Evolutionary conservation across 495 filamentous ascomycete species (phyloP).

Genomic region (Aspergillus hancockii): DNA sequence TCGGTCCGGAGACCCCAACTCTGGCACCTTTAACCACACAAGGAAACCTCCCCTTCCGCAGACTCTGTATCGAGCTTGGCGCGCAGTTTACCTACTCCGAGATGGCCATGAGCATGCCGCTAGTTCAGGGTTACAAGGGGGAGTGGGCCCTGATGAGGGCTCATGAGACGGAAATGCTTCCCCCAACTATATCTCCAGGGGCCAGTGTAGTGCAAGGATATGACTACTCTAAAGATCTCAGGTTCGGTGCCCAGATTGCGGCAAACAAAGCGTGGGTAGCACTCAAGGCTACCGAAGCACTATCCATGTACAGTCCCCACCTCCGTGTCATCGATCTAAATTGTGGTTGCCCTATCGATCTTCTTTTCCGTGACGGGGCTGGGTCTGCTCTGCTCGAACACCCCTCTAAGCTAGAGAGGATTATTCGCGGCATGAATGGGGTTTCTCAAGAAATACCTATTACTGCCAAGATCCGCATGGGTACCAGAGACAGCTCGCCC

Average conservation of each 20-base stretch:
- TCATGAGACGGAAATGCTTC: constrained; percentile 73
- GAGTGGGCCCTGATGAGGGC: constrained; percentile 96
- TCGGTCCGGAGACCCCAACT: constrained; percentile 87
- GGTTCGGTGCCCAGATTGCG: constrained; percentile 89
- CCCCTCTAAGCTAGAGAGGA: constrained; percentile 82
- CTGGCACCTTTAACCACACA: constrained; percentile 90
- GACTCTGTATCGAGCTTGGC: constrained; percentile 86
- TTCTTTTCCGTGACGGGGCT: constrained; percentile 81
- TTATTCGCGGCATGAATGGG: constrained; percentile 90
- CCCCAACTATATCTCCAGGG: constrained; percentile 56
- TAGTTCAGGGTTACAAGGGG: constrained; percentile 85
- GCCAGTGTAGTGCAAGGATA: constrained; percentile 64
- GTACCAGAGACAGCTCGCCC: constrained; percentile 74
- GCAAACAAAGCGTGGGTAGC: constrained; percentile 87
- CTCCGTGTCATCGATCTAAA: constrained; percentile 91
- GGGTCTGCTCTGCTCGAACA: constrained; percentile 93
- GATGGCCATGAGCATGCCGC: constrained; percentile 90
- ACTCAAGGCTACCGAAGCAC: constrained; percentile 79
- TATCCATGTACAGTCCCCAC: constrained; percentile 73
- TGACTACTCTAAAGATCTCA: constrained; percentile 77
- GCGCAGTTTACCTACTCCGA: constrained; percentile 96
- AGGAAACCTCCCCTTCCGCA: constrained; percentile 94
- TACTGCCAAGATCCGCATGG: constrained; percentile 92
- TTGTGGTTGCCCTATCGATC: constrained; percentile 94
- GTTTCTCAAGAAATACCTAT: constrained; percentile 87